Evolutionary conservation across 805 yeast species (phyloP).

Genomic region (Myxozyma mucilagina): DNA sequence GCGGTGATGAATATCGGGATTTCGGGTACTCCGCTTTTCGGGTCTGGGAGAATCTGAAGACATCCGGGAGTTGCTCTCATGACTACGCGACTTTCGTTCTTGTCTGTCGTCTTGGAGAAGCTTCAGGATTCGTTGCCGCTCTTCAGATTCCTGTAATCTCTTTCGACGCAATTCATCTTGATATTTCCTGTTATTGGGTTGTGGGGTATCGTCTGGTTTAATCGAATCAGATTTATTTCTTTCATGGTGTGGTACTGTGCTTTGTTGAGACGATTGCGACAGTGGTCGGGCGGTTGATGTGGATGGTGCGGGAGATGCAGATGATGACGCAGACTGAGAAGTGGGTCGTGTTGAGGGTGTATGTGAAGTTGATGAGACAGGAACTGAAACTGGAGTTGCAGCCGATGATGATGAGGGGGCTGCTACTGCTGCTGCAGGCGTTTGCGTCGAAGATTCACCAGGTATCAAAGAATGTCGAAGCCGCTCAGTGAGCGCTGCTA

Average conservation of each 20-base stretch:
- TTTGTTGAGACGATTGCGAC: not conserved
- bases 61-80: constrained; percentile 23
- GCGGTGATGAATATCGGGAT: constrained; percentile 19
- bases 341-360: not conserved
- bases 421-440: not conserved
- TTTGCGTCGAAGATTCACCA: not conserved
- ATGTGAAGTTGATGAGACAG: not conserved
- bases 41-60: constrained; percentile 13
- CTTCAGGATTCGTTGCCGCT: constrained; percentile 55
- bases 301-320: not conserved
- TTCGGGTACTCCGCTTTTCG: not conserved
- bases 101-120: constrained; percentile 55
- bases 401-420: not conserved
- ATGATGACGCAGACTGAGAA: not conserved
- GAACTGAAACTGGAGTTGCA: not conserved
- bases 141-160: constrained; percentile 47
- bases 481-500: constrained; percentile 2
- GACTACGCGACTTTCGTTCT: constrained; percentile 44
- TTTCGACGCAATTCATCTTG: constrained; percentile 45
- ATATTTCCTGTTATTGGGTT: constrained; percentile 35
- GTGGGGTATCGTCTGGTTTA: constrained; percentile 6
- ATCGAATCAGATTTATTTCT: not conserved
- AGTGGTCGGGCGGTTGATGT: not conserved
- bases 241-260: not conserved
- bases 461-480: not conserved